Conservation (phyloP, 1,139 yeast genomes). For the Meyerozyma smithsonii region DNA sequence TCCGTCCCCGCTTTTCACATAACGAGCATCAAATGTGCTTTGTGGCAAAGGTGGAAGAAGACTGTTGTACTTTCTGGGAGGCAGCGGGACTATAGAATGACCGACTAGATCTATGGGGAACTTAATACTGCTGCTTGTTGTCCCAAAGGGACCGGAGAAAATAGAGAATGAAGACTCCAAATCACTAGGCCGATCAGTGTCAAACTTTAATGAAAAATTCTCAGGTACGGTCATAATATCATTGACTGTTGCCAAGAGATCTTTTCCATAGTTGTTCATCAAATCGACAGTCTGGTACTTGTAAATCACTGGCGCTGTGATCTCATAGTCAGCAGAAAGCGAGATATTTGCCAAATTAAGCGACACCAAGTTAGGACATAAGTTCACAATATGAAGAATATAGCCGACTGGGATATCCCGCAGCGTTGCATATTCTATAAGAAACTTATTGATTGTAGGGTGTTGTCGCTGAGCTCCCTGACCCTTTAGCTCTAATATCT, state of each 20-base stretch:
- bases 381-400: slow-evolving; percentile 51
- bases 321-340: slow-evolving; percentile 55
- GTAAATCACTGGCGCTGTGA: slow-evolving; percentile 25
- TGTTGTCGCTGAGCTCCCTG: slow-evolving; percentile 30
- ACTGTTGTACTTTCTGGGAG: slow-evolving; percentile 30
- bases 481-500: neutral
- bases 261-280: slow-evolving; percentile 34
- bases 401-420: slow-evolving; percentile 68
- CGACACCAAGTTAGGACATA: slow-evolving; percentile 51
- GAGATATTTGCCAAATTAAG: slow-evolving; percentile 53
- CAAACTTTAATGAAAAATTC: slow-evolving; percentile 5
- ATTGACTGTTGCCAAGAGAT: slow-evolving; percentile 21
- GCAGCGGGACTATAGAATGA: slow-evolving; percentile 27
- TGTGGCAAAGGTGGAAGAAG: slow-evolving; percentile 35
- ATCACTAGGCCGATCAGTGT: slow-evolving; percentile 6
- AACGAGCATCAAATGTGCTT: slow-evolving; percentile 19
- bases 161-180: neutral
- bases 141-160: neutral
- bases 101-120: slow-evolving; percentile 26
- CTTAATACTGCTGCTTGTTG: slow-evolving; percentile 7
- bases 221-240: slow-evolving; percentile 15
- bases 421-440: neutral
- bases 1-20: slow-evolving; percentile 23
- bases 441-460: slow-evolving; percentile 52
- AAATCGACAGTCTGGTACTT: slow-evolving; percentile 39